Base-by-base conservation (phyloP, 225 moss, liverwort and hornwort genomes). In the Pseudoscleropodium purum region DNA sequence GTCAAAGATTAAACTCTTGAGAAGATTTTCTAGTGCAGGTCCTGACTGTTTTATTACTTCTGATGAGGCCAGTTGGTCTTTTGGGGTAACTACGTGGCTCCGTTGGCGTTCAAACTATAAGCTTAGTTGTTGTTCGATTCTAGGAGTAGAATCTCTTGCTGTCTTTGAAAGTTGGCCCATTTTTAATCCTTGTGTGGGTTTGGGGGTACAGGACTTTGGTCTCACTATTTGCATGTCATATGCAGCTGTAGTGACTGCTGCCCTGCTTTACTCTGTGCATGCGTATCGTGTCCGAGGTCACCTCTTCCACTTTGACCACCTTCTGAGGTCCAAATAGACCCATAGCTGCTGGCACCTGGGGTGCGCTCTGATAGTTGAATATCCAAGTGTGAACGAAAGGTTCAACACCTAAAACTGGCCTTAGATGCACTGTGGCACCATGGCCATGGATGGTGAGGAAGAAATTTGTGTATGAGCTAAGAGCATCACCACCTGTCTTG, bases 221-320 rank as follows among this genome's bases (percentile, higher is more conserved):
- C 93, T 96, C 85, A 82, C 64, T 49, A 94, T 99, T 82, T 87
- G 93, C 67, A 85, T 99, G 78, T 99, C 99, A 59, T 99, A 95
- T 79, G 91, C 73, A 62, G 92, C 96, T 39, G 97, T 97, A 17
- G 67, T 96, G 84, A 49, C 87, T 81, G 96, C 99, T 81, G 96
- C 95, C 6, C 51, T 95, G 45, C 84, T 99, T 18, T 99, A 97
- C 93, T 92, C 97, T 24, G 56, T 78, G 88, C 95, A 97, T 69
- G 92, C 89, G 23, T 92, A 91, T 88, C 95, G 91, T 45, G 93
- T 95, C 29, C 93, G 97, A 68, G 97, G 97, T 61, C 99, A 99
- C 89, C 96, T 99, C 76, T 89, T 99, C 81, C 99, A 99, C 89
- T 92, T 95, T 10, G 93, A 95, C 84, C 92, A 66, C 59, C 83